Evolutionary conservation across 768 basidiomycete genomes (phyloP).

Genomic region (button mushroom (Agaricus bisporus)): DNA sequence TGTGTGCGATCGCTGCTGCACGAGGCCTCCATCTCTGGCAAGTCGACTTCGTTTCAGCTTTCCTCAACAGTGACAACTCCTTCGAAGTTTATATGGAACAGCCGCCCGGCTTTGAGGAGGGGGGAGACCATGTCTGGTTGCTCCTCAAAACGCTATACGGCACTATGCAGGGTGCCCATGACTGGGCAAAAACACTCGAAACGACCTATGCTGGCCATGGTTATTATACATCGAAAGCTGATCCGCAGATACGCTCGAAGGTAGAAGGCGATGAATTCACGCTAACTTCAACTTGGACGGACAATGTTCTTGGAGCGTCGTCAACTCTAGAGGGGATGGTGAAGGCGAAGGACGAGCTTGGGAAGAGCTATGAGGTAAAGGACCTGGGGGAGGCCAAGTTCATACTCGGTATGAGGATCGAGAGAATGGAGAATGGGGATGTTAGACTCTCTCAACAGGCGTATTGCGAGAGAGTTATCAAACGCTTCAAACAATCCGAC

Average conservation of each 20-base stretch:
- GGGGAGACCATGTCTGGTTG: slow-evolving; percentile 8
- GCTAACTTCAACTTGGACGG: slow-evolving; percentile 1
- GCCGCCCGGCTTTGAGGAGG: slow-evolving; percentile 9
- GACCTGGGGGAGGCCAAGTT: slow-evolving; percentile 6
- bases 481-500: slow-evolving; percentile 1
- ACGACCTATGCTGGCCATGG: slow-evolving; percentile 8
- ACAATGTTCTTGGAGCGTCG: background rate
- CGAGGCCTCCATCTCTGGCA: slow-evolving; percentile 10
- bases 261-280: slow-evolving; percentile 8
- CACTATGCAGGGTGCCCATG: slow-evolving; percentile 12
- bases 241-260: background rate
- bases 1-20: slow-evolving; percentile 12
- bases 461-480: slow-evolving; percentile 6
- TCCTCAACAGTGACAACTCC: slow-evolving; percentile 14
- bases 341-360: no score
- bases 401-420: slow-evolving; percentile 11
- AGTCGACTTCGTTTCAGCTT: slow-evolving; percentile 16
- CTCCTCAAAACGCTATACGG: slow-evolving; percentile 15
- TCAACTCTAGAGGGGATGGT: no score
- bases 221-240: slow-evolving; percentile 1
- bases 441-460: slow-evolving; percentile 4
- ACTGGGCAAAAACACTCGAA: slow-evolving; percentile 10
- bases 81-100: slow-evolving; percentile 17
- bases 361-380: slow-evolving; percentile 8
- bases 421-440: background rate